phyloP scores from a whole-genome alignment of 352 stramenopile genomes.

The Globisporangium echinulatum region DNA sequence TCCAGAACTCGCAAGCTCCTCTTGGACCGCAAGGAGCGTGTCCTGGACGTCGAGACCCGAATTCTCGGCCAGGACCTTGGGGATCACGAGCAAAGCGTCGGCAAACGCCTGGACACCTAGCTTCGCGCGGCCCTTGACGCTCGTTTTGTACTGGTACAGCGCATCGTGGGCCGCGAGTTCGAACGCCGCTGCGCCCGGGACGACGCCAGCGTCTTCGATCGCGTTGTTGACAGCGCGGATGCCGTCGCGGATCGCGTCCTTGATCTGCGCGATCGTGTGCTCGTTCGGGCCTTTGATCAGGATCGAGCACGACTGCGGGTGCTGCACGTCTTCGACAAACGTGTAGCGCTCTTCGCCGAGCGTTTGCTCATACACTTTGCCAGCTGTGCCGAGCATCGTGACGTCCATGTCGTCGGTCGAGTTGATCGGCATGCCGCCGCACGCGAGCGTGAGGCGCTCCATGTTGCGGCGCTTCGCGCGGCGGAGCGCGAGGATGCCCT shows the following conservation, averaged over 20 bases:
- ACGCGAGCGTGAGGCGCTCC: constrained; percentile 98
- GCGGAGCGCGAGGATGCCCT: constrained; percentile 97
- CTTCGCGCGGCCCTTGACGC: constrained; percentile 95
- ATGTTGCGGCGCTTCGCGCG: constrained; percentile 99
- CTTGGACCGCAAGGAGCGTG: constrained; percentile 93
- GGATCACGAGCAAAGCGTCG: constrained; percentile 97
- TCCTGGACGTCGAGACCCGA: constrained; percentile 91
- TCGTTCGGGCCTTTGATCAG: constrained; percentile 98
- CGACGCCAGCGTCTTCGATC: constrained; percentile 94
- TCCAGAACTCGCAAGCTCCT: constrained; percentile 88
- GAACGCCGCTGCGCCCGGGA: constrained; percentile 96
- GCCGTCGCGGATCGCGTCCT: constrained; percentile 98
- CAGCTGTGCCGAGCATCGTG: constrained; percentile 94
- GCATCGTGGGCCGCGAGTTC: constrained; percentile 92
- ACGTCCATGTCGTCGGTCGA: constrained; percentile 96
- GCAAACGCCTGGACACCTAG: constrained; percentile 97
- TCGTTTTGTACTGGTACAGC: constrained; percentile 76
- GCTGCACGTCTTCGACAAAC: constrained; percentile 98
- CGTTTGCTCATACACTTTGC: constrained; percentile 97
- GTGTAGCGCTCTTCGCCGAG: constrained; percentile 99
- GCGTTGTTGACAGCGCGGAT: constrained; percentile 98
- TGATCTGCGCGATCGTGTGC: constrained; percentile 98
- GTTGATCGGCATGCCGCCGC: constrained; percentile 97
- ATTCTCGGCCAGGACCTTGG: constrained; percentile 95
- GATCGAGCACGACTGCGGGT: constrained; percentile 97